Percentiles rank a stretch among this genome's conserved stretches.
phyloP scores from a whole-genome alignment of 2,329 filamentous ascomycete species.

The Pseudogymnoascus sp. region DNA sequence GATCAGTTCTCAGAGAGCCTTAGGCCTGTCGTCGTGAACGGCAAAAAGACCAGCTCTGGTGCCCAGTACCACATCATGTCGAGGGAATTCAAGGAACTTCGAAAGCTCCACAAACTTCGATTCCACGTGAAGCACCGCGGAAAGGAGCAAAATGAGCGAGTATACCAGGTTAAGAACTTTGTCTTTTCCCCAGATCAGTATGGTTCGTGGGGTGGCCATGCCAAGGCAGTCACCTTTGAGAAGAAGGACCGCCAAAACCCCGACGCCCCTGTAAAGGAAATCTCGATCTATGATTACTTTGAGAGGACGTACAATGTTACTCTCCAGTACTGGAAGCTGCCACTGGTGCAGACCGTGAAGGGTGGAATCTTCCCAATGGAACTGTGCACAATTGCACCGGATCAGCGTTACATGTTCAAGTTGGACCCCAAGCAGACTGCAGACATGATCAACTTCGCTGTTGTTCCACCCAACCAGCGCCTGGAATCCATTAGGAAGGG shows the following conservation, averaged over 20 bases:
- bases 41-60: conserved; percentile 19
- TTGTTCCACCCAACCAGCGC: conserved; percentile 65
- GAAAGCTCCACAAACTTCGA: conserved; percentile 44
- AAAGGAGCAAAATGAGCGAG: conserved; percentile 36
- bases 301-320: conserved; percentile 42
- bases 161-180: conserved; percentile 45
- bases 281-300: conserved; percentile 47
- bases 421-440: conserved; percentile 52
- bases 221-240: conserved; percentile 48
- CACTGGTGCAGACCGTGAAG: conserved; percentile 49
- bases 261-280: conserved; percentile 30
- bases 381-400: conserved; percentile 40
- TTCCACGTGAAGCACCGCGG: conserved; percentile 49
- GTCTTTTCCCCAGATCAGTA: conserved; percentile 33
- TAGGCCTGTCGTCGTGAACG: conserved; percentile 13
- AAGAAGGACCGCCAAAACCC: conserved; percentile 32
- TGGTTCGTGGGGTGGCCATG: conserved; percentile 38
- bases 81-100: conserved; percentile 45
- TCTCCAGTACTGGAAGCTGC: conserved; percentile 40
- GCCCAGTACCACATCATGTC: conserved; percentile 26
- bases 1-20: conserved; percentile 19
- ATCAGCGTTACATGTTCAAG: conserved; percentile 57
- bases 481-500: conserved; percentile 58
- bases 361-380: conserved; percentile 54
- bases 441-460: conserved; percentile 88